Conservation (phyloP, 768 basidiomycete species). For the Hortiboletus flavorubellus region DNA sequence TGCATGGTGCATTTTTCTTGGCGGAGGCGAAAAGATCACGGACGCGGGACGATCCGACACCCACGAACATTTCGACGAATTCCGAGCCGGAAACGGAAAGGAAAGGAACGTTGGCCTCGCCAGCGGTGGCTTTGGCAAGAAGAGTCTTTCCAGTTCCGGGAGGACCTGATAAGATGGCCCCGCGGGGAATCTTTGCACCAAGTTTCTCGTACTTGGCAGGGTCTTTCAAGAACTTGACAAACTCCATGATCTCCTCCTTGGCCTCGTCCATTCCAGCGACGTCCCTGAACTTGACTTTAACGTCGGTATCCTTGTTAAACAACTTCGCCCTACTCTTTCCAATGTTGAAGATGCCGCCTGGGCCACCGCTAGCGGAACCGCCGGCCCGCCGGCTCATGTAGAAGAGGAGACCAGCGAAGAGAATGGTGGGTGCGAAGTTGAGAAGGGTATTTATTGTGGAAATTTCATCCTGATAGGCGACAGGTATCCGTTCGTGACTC, state of each 20-base stretch:
- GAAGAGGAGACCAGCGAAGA: conserved; percentile 86
- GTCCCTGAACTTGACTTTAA: conserved; percentile 91
- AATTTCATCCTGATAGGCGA: conserved; percentile 94
- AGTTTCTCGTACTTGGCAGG: conserved; percentile 92
- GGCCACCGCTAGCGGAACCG: conserved; percentile 55
- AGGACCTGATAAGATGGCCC: conserved; percentile 91
- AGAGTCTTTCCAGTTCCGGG: conserved; percentile 99
- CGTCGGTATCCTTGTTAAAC: conserved; percentile 96
- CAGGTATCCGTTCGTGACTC: conserved; percentile 89
- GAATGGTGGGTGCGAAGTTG: conserved; percentile 92
- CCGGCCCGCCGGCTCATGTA: conserved; percentile 79
- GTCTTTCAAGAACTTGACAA: conserved; percentile 98
- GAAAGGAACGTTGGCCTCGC: conserved; percentile 97
- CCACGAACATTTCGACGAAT: conserved; percentile 99
- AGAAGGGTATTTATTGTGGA: conserved; percentile 77
- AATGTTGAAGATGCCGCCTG: conserved; percentile 94
- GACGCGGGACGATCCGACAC: conserved; percentile 95
- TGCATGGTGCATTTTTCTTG: conserved; percentile 96
- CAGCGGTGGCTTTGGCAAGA: conserved; percentile 96
- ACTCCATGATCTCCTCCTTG: conserved; percentile 99
- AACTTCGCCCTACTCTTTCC: conserved; percentile 93
- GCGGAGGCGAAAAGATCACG: conserved; percentile 97
- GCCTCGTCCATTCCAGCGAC: conserved; percentile 99
- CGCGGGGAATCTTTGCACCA: conserved; percentile 96
- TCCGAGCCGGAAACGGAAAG: conserved; percentile 98